Conservation (phyloP, 495 filamentous ascomycete genomes). For the Talaromyces thailandensis region DNA sequence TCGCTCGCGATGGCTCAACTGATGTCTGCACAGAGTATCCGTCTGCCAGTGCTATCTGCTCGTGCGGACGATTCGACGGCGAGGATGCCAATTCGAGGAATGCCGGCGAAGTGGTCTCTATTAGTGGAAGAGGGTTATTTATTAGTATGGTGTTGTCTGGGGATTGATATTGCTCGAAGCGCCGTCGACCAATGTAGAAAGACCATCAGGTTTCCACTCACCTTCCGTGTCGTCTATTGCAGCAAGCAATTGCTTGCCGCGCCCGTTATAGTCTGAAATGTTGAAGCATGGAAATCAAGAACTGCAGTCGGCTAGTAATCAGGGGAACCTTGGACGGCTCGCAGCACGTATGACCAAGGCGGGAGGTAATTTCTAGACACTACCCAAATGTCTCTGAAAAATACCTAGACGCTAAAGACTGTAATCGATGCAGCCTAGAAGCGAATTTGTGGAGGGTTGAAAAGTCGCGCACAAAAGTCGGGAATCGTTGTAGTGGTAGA, state of each 20-base stretch:
- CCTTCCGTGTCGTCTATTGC: constrained; percentile 45
- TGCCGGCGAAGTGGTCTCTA: constrained; percentile 34
- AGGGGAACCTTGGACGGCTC: neutral
- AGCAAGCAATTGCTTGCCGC: constrained; percentile 49
- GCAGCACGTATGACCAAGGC: constrained; percentile 4
- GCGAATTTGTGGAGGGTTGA: neutral
- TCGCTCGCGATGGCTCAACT: constrained; percentile 15
- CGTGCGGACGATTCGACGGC: constrained; percentile 24
- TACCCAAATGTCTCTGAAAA: neutral
- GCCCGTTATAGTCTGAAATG: constrained; percentile 44
- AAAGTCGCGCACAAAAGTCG: neutral
- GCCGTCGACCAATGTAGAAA: neutral
- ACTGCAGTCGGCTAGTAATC: neutral
- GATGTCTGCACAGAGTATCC: constrained; percentile 11
- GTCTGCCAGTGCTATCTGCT: constrained; percentile 22
- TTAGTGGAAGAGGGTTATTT: constrained; percentile 10
- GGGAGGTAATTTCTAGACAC: neutral
- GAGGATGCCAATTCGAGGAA: constrained; percentile 33
- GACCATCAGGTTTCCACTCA: constrained; percentile 13
- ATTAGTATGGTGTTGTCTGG: neutral
- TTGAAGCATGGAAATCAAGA: constrained; percentile 40
- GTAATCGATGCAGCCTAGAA: neutral
- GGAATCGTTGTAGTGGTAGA: neutral
- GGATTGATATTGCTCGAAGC: neutral
- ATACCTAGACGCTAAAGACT: neutral